Evolutionary conservation across 441 rosid species (phyloP), one percentile per base, ranked within the genome.

Genomic region (Erodium texanum): DNA sequence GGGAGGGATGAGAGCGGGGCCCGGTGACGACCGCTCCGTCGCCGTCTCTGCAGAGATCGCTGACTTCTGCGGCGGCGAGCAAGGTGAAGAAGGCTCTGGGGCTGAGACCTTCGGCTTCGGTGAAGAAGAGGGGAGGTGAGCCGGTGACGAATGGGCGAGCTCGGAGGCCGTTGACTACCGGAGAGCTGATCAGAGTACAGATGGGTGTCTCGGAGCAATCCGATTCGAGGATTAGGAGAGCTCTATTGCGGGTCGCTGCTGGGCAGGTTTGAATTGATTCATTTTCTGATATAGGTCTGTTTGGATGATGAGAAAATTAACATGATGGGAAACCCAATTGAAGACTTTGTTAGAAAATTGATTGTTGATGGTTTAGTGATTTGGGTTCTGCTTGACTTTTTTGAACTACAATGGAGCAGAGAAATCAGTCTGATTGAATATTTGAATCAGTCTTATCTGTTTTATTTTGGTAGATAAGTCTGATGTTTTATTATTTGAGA

Each of bases 11-110:
- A 16, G 81, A 0, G 16, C 65, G n/a, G 32, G 16, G 75, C 0
- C 12, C 76, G 12, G 8, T 27, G 61, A 7, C 78, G 14, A 76
- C 77, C 20, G 18, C 56, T 14, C 59, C 59, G 22, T 52, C 59
- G 59, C 79, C 89, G 29, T 84, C 93, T 18, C 83, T 87, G 76
- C 93, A 87, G 71, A 78, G 87, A 76, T 85, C 90, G 22, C 74
- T 86, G 69, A 86, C 87, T 1, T 81, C 84, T 7, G 73, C 82
- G 19, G 93, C 90, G 48, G 85, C 86, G 14, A 87, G 90, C 64
- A 83, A 80, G 75, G 90, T 86, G 64, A 87, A 84, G 84, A 86
- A 84, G 78, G 90, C 89, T 18, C 73, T 86, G 45, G 90, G 93
- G 66, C 61, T 87, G 83, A 87, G 82, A 78, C 79, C 85, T 62